Conservation (phyloP, 2,329 filamentous ascomycete species). For the Aspergillus sp. region DNA sequence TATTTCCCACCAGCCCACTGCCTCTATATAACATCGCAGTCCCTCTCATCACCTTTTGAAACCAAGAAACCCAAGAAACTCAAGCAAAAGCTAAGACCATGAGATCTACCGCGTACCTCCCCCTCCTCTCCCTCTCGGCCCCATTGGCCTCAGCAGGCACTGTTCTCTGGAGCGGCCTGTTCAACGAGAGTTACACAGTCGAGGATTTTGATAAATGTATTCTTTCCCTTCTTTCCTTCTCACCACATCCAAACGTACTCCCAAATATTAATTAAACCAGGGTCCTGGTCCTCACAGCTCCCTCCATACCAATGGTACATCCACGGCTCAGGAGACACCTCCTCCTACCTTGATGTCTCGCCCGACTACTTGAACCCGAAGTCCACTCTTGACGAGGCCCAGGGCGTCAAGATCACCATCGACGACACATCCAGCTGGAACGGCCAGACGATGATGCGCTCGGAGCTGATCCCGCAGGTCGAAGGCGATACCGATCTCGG, state of each 20-base stretch:
- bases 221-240: too few relatives aligned
- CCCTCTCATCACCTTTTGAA: neutral
- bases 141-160: conserved; percentile 21
- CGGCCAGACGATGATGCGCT: conserved; percentile 69
- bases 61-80: too few relatives aligned
- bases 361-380: conserved; percentile 64
- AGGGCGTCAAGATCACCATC: conserved; percentile 70
- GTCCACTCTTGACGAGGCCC: conserved; percentile 55
- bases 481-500: conserved; percentile 62
- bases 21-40: neutral
- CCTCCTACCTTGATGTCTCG: conserved; percentile 62
- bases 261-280: conserved; percentile 22
- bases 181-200: conserved; percentile 24
- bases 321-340: conserved; percentile 56
- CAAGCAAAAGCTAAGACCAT: conserved; percentile 5
- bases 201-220: conserved; percentile 28
- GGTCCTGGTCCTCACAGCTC: conserved; percentile 69
- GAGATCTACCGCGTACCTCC: conserved; percentile 12
- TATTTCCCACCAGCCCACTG: neutral
- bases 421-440: conserved; percentile 63
- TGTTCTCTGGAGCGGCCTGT: conserved; percentile 29
- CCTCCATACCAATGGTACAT: conserved; percentile 76
- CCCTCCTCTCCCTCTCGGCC: conserved; percentile 2
- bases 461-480: conserved; percentile 72
- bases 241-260: too few relatives aligned